phyloP scores from a whole-genome alignment of 192 early-diverging fungal genomes.

The Pilaira anomala region DNA sequence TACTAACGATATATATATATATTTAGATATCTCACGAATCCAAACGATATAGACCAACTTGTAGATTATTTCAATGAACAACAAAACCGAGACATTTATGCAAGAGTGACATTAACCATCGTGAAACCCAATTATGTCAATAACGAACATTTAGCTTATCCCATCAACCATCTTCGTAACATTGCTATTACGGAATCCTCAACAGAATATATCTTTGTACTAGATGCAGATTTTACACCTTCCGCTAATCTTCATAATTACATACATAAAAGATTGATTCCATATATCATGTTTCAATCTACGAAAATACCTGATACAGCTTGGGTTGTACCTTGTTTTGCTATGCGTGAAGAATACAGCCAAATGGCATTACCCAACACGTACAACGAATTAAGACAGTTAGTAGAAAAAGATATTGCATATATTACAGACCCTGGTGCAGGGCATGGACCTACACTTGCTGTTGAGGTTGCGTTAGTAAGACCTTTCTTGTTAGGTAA shows the following conservation, averaged over 20 bases:
- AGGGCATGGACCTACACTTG: constrained; percentile 52
- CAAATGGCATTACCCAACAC: constrained; percentile 29
- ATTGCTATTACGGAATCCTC: constrained; percentile 38
- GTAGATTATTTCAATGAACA: constrained; percentile 35
- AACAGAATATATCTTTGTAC: constrained; percentile 48
- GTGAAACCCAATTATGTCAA: constrained; percentile 46
- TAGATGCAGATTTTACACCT: constrained; percentile 56
- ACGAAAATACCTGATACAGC: constrained; percentile 24
- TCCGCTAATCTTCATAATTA: constrained; percentile 36
- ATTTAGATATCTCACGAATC: constrained; percentile 42
- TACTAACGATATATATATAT: no score
- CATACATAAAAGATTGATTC: constrained; percentile 20
- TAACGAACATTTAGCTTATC: constrained; percentile 39
- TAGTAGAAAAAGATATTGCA: constrained; percentile 39
- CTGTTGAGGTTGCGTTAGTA: constrained; percentile 29
- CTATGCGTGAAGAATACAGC: constrained; percentile 35
- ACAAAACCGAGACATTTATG: constrained; percentile 19
- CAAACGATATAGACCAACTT: constrained; percentile 39
- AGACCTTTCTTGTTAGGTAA: constrained; percentile 15
- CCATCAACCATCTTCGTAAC: constrained; percentile 52
- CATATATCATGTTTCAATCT: constrained; percentile 12
- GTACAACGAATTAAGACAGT: constrained; percentile 37
- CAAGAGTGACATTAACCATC: constrained; percentile 30
- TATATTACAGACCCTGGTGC: constrained; percentile 51
- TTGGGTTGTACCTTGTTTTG: constrained; percentile 49